phyloP scores from a whole-genome alignment of 2,329 filamentous ascomycete species.

The Lachnellula occidentalis region DNA sequence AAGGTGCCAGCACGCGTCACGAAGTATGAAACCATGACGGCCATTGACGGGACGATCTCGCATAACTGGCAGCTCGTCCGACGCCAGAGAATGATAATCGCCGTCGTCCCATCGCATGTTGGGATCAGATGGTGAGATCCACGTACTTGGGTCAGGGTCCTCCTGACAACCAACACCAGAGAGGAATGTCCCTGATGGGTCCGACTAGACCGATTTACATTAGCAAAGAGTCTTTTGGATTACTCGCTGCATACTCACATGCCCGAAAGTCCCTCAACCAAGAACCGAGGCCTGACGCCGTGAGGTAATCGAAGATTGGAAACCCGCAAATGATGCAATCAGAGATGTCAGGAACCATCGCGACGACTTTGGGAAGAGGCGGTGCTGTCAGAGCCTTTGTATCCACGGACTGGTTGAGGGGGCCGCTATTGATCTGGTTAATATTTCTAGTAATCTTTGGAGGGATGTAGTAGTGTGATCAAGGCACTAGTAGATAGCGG shows the following conservation, averaged over 20 bases:
- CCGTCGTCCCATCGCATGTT: conserved; percentile 5
- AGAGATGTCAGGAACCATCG: conserved; percentile 1
- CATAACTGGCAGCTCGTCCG: conserved; percentile 2
- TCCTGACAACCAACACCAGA: conserved; percentile 1
- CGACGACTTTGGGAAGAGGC: no score
- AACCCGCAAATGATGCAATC: conserved; percentile 2
- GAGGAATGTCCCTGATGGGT: background rate
- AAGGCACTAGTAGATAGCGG: no score
- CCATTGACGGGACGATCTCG: conserved; percentile 2
- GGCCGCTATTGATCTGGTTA: no score
- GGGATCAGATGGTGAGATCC: conserved; percentile 1
- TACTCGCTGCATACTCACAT: background rate
- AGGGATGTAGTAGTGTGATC: no score
- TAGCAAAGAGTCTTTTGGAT: background rate
- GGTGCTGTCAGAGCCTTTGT: no score
- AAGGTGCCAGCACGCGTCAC: conserved; percentile 6
- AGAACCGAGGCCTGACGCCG: background rate
- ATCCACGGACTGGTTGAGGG: no score
- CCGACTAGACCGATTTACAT: background rate
- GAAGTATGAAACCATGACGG: conserved; percentile 6
- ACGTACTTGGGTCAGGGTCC: background rate
- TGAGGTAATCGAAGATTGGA: background rate
- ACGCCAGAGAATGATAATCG: background rate
- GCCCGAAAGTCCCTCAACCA: conserved; percentile 1
- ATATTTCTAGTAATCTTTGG: no score